Base-by-base conservation (phyloP, 2,329 filamentous ascomycete genomes). In the Fusarium tricinctum region DNA sequence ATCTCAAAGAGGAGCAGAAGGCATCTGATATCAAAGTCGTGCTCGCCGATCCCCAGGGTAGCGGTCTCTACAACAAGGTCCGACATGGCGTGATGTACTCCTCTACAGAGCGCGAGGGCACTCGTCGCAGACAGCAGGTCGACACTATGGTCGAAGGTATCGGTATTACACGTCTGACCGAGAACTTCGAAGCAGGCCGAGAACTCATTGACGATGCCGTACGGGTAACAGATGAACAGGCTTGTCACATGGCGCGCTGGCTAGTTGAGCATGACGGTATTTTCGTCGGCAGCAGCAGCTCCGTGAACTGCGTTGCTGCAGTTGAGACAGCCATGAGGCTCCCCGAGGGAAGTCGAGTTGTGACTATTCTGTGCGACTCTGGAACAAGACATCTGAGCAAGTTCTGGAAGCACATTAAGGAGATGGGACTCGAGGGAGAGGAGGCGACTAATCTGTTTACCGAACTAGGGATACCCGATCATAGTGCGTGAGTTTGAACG, bases 11-110 rank as follows among this genome's bases (percentile, higher is more conserved):
- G 43, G 82, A 85, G 48, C 81, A 81, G 19, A 76, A 85, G 51
- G 77, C 93, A n/a, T 83, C 85, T 0, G 75, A 83, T 13, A 69
- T 96, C 59, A 87, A 86, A 66, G 83, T 98, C 32, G 89, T 98
- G 2, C 88, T 99, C 2, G 95, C 96, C 1, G 96, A 99, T 78
- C 97, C 96, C 2, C 94, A 97, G 77, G 96, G 96, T 12, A 97
- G 93, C 77, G 96, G 96, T 0, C 83, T 99, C 26, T 97, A 92
- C 83, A 97, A 99, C 81, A 92, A 93, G 76, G 86, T 99, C 69
- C 91, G 91, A 72, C 92, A 96, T 78, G 96, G 95, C 7, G 96
- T 99, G 64, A 97, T 99, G 93, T 99, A 97, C 80, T 92, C 94
- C 62, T 75, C 86, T 1, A 97, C 92, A 30, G 96, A 99, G 81